Evolutionary conservation across 331 rosid species (phyloP), one percentile per base, ranked within the genome.

Genomic region (Spiraea crenata): DNA sequence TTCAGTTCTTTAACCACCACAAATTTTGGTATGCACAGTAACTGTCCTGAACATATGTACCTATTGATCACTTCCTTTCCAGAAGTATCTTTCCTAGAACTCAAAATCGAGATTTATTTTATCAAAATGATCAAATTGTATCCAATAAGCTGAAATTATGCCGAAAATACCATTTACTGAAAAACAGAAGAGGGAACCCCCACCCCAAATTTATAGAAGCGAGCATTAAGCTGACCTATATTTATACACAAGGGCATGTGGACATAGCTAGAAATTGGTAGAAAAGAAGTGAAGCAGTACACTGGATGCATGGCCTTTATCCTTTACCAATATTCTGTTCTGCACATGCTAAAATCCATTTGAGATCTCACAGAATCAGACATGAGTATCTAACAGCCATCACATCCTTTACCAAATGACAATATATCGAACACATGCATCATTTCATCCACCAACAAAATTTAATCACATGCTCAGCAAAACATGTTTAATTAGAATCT

Each of bases 401-500:
- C 62, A 57, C 62, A 57, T 57, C 41, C 40, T 11, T 31, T 57
- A 31, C 62, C 62, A 31, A 57, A 57, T 57, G 40, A 57, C 40
- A 57, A 57, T 25, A 34, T 57, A 57, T 57, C 62, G 31, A 57
- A 40, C 62, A 34, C 41, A 34, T 35, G 13, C 62, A 12, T 31
- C 40, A 5, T 6, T 50, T 50, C 55, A 50, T 50, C 41, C 62
- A 31, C 62, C 62, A 57, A 57, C 41, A 5, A 57, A 31, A 31
- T 57, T 5, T n/a, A 57, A 34, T 31, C 62, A 57, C 62, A 12
- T 57, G 40, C 41, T 57, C n/a, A 9, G 62, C 41, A 57, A 31
- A 57, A 57, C 62, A 57, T 57, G 62, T 57, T 57, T 57, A 34
- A 57, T 57, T 57, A 25, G 41, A 40, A 9, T n/a, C 39, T 31